Evolutionary conservation across 495 filamentous ascomycete species (phyloP).

Genomic region (Clohesyomyces aquaticus): DNA sequence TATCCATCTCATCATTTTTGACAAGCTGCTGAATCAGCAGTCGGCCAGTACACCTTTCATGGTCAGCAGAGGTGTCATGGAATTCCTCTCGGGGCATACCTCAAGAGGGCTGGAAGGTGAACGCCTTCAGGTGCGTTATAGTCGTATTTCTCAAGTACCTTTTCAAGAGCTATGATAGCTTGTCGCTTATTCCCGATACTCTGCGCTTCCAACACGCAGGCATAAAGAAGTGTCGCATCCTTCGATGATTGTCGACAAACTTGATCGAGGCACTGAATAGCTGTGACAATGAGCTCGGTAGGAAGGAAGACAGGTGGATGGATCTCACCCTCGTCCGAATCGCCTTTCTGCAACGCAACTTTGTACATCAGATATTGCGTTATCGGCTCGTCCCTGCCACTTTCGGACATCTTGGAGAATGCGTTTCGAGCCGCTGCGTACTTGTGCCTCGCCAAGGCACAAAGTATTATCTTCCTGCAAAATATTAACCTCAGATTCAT

Average conservation of each 20-base stretch:
- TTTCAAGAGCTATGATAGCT: slow-evolving; percentile 61
- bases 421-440: slow-evolving; percentile 56
- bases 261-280: slow-evolving; percentile 58
- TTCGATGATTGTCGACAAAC: slow-evolving; percentile 56
- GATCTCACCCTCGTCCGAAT: slow-evolving; percentile 57
- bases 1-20: slow-evolving; percentile 9
- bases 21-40: slow-evolving; percentile 60
- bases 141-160: slow-evolving; percentile 61
- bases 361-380: slow-evolving; percentile 78
- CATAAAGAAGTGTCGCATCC: slow-evolving; percentile 66
- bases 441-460: slow-evolving; percentile 62
- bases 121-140: slow-evolving; percentile 55
- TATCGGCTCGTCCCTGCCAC: slow-evolving; percentile 59
- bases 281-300: slow-evolving; percentile 42
- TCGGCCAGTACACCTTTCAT: slow-evolving; percentile 57
- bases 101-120: slow-evolving; percentile 69
- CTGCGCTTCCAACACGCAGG: slow-evolving; percentile 77
- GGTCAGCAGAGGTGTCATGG: not conserved
- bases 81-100: slow-evolving; percentile 45
- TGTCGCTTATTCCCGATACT: slow-evolving; percentile 61
- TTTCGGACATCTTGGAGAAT: slow-evolving; percentile 64
- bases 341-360: slow-evolving; percentile 63
- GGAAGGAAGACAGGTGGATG: not conserved
- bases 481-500: slow-evolving; percentile 26
- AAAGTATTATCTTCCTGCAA: slow-evolving; percentile 70